These are phyloP conservation scores for Fusarium mexicanum DNA, from an alignment of 2,329 filamentous ascomycete species.

Conservation along the genomic window DNA sequence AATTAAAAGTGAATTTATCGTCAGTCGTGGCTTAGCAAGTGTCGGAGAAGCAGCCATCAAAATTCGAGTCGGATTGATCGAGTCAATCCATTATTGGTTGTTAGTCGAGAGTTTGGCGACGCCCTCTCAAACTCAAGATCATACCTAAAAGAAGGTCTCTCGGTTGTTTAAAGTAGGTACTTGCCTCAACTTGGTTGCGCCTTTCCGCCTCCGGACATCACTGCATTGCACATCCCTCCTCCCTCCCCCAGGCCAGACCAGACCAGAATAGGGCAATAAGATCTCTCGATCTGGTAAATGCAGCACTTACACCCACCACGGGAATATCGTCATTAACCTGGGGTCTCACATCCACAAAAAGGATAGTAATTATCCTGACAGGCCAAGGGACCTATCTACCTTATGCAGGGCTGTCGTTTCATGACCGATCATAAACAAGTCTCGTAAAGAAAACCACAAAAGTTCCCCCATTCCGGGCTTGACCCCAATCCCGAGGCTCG, in stretches of 20 bases:
- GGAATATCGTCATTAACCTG: background rate
- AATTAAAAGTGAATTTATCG: background rate
- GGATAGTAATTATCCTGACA: background rate
- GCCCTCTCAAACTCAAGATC: background rate
- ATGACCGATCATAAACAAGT: background rate
- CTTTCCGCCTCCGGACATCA: constrained; percentile 31
- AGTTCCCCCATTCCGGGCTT: background rate
- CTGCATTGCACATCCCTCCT: background rate
- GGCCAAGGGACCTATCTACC: background rate
- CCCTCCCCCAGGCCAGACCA: too few relatives aligned
- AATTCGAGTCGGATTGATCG: background rate
- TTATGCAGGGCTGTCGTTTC: background rate
- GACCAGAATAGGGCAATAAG: background rate
- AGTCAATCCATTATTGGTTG: background rate
- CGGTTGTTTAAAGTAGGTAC: background rate
- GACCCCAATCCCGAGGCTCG: background rate
- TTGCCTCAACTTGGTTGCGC: background rate
- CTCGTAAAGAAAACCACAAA: background rate
- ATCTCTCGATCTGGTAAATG: background rate
- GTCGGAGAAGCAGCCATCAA: background rate
- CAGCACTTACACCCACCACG: background rate
- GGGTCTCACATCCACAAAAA: background rate
- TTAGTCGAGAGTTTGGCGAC: background rate
- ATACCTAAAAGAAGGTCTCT: background rate
- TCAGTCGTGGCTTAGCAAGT: background rate